phyloP scores from a whole-genome alignment of 2,329 filamentous ascomycete genomes.

The Venturia effusa region DNA sequence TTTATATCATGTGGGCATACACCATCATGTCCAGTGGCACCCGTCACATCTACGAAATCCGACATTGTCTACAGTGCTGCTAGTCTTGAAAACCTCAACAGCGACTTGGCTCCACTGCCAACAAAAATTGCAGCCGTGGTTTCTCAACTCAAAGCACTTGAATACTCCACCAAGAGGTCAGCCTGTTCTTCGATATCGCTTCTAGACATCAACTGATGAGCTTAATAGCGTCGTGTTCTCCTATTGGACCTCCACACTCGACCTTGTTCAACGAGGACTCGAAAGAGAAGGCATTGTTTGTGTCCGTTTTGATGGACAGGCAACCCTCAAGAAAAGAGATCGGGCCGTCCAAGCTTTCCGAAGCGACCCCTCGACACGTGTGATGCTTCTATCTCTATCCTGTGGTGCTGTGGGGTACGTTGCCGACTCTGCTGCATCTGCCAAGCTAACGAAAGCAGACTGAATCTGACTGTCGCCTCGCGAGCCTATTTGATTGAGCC shows the following conservation, averaged over 20 bases:
- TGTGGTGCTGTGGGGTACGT: conserved; percentile 43
- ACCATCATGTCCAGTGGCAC: not conserved
- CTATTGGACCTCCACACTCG: conserved; percentile 89
- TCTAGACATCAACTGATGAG: not conserved
- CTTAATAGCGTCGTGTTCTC: conserved; percentile 69
- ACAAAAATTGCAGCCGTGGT: conserved; percentile 83
- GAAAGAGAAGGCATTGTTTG: conserved; percentile 23
- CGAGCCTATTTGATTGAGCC: conserved; percentile 11
- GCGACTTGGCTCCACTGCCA: conserved; percentile 3
- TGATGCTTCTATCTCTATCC: conserved; percentile 39
- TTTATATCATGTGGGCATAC: not conserved
- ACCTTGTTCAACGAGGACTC: conserved; percentile 57
- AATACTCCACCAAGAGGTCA: conserved; percentile 63
- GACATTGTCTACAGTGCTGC: too few relatives aligned
- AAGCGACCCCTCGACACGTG: conserved; percentile 24
- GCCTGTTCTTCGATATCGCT: conserved; percentile 4
- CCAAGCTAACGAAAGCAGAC: not conserved
- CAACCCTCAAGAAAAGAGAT: conserved; percentile 32
- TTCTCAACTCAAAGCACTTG: conserved; percentile 53
- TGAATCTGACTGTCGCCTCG: conserved; percentile 10
- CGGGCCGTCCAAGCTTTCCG: conserved; percentile 31
- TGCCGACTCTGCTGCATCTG: not conserved
- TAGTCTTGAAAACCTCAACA: too few relatives aligned
- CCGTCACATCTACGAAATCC: not conserved
- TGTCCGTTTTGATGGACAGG: conserved; percentile 39